phyloP scores from a whole-genome alignment of 306 rosid genomes.

The Castanea sativa region DNA sequence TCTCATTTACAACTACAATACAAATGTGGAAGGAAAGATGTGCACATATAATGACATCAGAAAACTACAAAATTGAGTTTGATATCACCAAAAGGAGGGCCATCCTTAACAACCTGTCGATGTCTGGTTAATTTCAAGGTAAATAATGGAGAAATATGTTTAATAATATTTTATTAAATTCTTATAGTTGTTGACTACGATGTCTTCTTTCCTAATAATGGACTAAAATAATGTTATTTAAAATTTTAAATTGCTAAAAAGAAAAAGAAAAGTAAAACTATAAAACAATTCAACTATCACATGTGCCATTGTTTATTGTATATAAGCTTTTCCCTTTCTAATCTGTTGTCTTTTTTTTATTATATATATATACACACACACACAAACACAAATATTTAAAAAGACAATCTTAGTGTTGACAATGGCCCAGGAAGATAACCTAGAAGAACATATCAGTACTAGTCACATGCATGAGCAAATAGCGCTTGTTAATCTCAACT shows the following conservation, averaged over 20 bases:
- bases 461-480: neutral
- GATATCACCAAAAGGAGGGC: neutral
- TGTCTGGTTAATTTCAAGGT: neutral
- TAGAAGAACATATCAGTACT: neutral
- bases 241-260: neutral
- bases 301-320: neutral
- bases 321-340: neutral
- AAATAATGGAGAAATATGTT: conserved; percentile 9
- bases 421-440: neutral
- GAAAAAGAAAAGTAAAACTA: conserved; percentile 7
- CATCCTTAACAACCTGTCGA: neutral
- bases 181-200: conserved; percentile 39
- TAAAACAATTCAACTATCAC: conserved; percentile 11
- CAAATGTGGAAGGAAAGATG: no score
- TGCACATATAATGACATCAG: no score
- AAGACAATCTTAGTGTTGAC: neutral
- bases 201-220: conserved; percentile 14
- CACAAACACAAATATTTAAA: neutral
- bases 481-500: no score
- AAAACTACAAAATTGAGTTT: no score
- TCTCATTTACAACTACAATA: no score
- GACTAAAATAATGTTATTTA: neutral
- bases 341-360: neutral
- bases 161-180: conserved; percentile 16
- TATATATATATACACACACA: neutral